Base-by-base conservation (phyloP, 1,284 basidiomycete species). In the Leccinum huronense region DNA sequence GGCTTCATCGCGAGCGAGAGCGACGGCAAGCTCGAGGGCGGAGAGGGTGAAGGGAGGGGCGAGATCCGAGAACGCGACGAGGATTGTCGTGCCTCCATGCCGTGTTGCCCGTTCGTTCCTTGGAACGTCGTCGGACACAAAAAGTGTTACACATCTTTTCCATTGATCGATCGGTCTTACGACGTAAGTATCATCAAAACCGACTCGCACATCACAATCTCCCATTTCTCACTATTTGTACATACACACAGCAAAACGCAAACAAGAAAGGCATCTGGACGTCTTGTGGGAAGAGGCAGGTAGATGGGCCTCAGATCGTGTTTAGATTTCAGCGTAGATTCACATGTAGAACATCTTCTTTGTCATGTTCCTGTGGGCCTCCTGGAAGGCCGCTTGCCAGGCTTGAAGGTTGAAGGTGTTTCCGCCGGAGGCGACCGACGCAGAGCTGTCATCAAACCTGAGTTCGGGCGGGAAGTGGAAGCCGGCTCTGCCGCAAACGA, bases 121-220 rank as follows among this genome's bases (percentile, higher is more conserved):
- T 36, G 36, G 36, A 36, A 13, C 40, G 40, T 42, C 8, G 1
- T 42, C 40, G 16, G 40, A 42, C 42, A 45, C n/a, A 19, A 8
- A n/a, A 42, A 42, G n/a, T 14, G 40, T 40, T 8, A 14, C 36
- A 9, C n/a, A 0, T 5, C 9, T 42, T 42, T 42, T 16, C 16
- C 40, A 10, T 10, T 8, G 16, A 42, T 98, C 98, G 95, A 94
- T 96, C 63, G 95, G 95, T 61, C 83, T 97, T 70, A 93, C 89
- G 31, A 93, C 93, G 91, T 92, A 70, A 76, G 90, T 34, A 42
- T 57, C 57, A 56, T 57, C 36, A 55, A 62, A 1, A 48, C 19
- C 67, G 61, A 56, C 59, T 40, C 53, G 19, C 11, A 57, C 61
- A 55, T 51, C 19, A 3, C 5, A 55, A 33, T 34, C 40, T 60